Percentiles rank a stretch among this genome's conserved stretches.
Conservation (phyloP, 2,329 filamentous ascomycete genomes). For the Chaetomium strumarium region DNA sequence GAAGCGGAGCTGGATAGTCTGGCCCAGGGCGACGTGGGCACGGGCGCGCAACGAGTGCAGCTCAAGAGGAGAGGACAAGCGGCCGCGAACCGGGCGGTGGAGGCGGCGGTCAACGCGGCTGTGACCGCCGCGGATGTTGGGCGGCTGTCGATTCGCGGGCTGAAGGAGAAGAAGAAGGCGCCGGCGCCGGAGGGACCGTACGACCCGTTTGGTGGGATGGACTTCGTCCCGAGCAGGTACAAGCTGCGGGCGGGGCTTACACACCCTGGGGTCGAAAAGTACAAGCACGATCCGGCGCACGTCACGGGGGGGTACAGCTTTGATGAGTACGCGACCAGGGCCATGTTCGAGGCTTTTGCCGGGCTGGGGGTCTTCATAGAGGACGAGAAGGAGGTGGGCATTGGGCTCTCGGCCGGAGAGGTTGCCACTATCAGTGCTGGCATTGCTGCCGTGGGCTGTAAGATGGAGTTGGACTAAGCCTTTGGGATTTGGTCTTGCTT, state of each 20-base stretch:
- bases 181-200: constrained; percentile 60
- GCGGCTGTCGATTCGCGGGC: constrained; percentile 65
- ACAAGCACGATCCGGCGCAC: constrained; percentile 62
- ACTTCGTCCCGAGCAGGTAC: constrained; percentile 64
- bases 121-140: constrained; percentile 24
- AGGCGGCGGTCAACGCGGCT: constrained; percentile 26
- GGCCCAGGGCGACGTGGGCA: constrained; percentile 52
- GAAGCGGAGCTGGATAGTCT: constrained; percentile 67
- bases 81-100: constrained; percentile 29
- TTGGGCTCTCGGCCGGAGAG: constrained; percentile 31
- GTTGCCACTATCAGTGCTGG: constrained; percentile 31
- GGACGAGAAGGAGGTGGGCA: constrained; percentile 57
- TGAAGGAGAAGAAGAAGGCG: constrained; percentile 57
- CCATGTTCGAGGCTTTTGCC: constrained; percentile 82
- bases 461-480: constrained; percentile 42
- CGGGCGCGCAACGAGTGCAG: constrained; percentile 55
- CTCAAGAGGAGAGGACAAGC: constrained; percentile 66
- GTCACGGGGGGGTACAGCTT: constrained; percentile 78
- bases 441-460: constrained; percentile 29
- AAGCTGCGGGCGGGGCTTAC: constrained; percentile 63
- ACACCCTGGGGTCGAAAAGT: constrained; percentile 44
- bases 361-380: constrained; percentile 82
- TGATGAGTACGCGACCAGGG: constrained; percentile 72
- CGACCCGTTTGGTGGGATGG: constrained; percentile 78
- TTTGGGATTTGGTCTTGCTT: neutral